phyloP scores from a whole-genome alignment of 1,139 yeast species.

The Geotrichum klebahnii region DNA sequence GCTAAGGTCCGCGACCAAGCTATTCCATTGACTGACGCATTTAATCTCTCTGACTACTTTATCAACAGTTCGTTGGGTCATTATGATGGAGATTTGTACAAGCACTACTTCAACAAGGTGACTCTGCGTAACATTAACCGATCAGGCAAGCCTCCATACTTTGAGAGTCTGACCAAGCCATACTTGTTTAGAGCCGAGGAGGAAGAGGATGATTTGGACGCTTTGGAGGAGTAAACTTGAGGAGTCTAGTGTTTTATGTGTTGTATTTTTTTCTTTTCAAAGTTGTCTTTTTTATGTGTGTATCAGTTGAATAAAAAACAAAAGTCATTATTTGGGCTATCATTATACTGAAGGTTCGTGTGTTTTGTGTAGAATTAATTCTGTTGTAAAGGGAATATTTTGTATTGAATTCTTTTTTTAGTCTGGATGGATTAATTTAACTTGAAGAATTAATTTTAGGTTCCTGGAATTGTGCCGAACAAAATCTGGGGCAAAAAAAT shows the following conservation, averaged over 20 bases:
- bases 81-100: slow-evolving; percentile 82
- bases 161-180: slow-evolving; percentile 41
- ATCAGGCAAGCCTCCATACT: slow-evolving; percentile 40
- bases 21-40: slow-evolving; percentile 82
- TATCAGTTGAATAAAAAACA: no score
- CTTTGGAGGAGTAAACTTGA: slow-evolving; percentile 10
- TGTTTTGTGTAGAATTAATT: no score
- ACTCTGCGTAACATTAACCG: slow-evolving; percentile 35
- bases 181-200: slow-evolving; percentile 40
- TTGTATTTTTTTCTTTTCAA: background rate
- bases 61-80: slow-evolving; percentile 82
- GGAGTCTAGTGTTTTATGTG: background rate
- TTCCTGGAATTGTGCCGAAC: no score
- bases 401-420: no score
- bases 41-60: slow-evolving; percentile 78
- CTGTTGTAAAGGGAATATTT: no score
- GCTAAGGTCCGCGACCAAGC: slow-evolving; percentile 56
- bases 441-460: no score
- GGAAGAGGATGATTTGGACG: slow-evolving; percentile 23
- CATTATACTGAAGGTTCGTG: no score
- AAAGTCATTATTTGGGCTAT: no score
- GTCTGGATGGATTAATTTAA: no score
- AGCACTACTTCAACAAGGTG: slow-evolving; percentile 55
- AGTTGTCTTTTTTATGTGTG: no score
- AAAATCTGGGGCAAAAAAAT: no score